Conservation (phyloP, 169 alveolate genomes). For the Cryptosporidium sp. region DNA sequence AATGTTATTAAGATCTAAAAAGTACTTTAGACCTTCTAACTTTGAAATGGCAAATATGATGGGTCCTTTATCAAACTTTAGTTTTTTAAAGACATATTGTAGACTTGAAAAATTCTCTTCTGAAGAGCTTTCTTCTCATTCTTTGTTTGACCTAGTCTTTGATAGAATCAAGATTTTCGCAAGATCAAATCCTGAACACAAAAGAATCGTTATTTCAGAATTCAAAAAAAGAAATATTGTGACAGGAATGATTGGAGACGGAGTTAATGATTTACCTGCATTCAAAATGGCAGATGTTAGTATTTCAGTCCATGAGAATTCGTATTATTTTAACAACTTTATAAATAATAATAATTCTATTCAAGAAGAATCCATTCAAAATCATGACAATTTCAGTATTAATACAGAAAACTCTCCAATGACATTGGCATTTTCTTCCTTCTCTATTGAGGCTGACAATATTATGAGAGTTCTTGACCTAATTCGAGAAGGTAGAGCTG, state of each 20-base stretch:
- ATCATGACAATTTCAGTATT: not conserved
- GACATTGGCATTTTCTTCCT: constrained; percentile 67
- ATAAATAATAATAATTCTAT: not conserved
- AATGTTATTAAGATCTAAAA: constrained; percentile 14
- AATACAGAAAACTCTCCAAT: constrained; percentile 49
- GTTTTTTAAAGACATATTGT: not conserved
- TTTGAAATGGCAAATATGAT: not conserved
- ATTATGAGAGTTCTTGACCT: constrained; percentile 45
- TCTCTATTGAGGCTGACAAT: constrained; percentile 44
- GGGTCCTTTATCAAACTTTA: not conserved
- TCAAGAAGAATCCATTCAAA: not conserved
- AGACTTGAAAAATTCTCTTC: not conserved
- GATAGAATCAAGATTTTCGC: constrained; percentile 53
- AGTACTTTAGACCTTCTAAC: constrained; percentile 13
- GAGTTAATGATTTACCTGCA: constrained; percentile 67
- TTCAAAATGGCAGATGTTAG: constrained; percentile 63
- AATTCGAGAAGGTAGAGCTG: constrained; percentile 67
- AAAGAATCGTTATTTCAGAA: constrained; percentile 24
- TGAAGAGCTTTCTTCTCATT: constrained; percentile 3
- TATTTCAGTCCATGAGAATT: constrained; percentile 35
- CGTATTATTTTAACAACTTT: constrained; percentile 13
- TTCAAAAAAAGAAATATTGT: constrained; percentile 20
- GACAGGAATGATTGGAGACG: constrained; percentile 73
- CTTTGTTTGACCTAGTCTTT: constrained; percentile 28
- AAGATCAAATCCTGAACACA: constrained; percentile 63